phyloP scores from a whole-genome alignment of 805 yeast species.

The Yarrowia divulgata region DNA sequence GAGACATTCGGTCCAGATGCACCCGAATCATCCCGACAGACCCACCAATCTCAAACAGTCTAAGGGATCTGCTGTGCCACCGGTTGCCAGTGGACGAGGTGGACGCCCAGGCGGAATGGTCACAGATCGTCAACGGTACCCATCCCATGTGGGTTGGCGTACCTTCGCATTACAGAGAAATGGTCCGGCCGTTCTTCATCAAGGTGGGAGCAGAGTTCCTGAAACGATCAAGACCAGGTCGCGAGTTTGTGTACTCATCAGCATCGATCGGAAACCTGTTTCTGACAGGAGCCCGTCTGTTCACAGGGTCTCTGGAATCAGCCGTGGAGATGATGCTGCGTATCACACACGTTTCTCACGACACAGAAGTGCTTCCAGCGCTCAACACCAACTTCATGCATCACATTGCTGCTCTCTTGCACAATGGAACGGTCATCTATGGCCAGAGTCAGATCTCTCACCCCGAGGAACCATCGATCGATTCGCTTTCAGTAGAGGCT shows the following conservation, averaged over 20 bases:
- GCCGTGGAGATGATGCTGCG: slow-evolving; percentile 78
- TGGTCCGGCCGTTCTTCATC: slow-evolving; percentile 76
- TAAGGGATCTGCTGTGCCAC: slow-evolving; percentile 54
- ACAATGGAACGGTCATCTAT: slow-evolving; percentile 74
- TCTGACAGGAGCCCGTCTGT: slow-evolving; percentile 79
- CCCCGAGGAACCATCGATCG: slow-evolving; percentile 54
- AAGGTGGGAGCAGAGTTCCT: slow-evolving; percentile 80
- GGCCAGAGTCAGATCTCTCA: slow-evolving; percentile 96
- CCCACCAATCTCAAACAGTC: slow-evolving; percentile 46
- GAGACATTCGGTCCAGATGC: slow-evolving; percentile 84
- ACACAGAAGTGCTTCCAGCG: slow-evolving; percentile 73
- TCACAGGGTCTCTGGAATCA: slow-evolving; percentile 83
- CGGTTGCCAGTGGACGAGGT: slow-evolving; percentile 59
- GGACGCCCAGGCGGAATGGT: slow-evolving; percentile 77
- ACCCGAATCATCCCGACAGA: slow-evolving; percentile 69
- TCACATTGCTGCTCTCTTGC: slow-evolving; percentile 79
- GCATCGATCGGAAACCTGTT: slow-evolving; percentile 89
- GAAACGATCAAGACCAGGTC: slow-evolving; percentile 65
- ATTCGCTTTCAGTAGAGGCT: slow-evolving; percentile 9
- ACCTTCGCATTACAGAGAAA: slow-evolving; percentile 66
- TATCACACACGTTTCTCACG: slow-evolving; percentile 64
- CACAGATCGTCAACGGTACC: slow-evolving; percentile 75
- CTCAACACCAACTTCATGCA: slow-evolving; percentile 84
- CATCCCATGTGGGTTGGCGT: slow-evolving; percentile 72
- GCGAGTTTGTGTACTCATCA: slow-evolving; percentile 72